Evolutionary conservation across 2,329 filamentous ascomycete species (phyloP).

Genomic region (Calonectria pseudoturangicola): DNA sequence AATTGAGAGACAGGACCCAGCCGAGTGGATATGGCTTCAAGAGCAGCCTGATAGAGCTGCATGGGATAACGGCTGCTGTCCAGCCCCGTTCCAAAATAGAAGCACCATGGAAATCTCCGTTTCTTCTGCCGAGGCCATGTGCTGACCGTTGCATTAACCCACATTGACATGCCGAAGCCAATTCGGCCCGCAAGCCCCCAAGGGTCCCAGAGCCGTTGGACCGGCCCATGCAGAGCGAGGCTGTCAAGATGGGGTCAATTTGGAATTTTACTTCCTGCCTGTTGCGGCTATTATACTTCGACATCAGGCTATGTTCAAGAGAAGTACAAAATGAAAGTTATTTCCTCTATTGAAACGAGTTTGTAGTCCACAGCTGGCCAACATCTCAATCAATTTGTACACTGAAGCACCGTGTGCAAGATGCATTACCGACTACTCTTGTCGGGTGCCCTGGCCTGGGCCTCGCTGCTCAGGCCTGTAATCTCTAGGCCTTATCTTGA

Average conservation of each 20-base stretch:
- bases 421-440: slow-evolving; percentile 4
- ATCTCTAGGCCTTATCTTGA: neutral
- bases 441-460: slow-evolving; percentile 19
- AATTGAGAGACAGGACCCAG: neutral
- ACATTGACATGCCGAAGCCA: neutral
- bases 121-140: slow-evolving; percentile 2
- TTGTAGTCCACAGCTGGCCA: neutral
- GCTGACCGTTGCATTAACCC: slow-evolving; percentile 11
- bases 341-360: neutral
- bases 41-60: neutral
- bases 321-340: neutral
- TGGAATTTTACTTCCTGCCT: slow-evolving; percentile 7
- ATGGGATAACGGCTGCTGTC: neutral
- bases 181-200: slow-evolving; percentile 8
- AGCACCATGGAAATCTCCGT: slow-evolving; percentile 9
- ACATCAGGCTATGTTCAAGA: neutral
- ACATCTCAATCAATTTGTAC: neutral
- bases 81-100: slow-evolving; percentile 6
- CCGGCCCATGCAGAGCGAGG: neutral
- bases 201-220: neutral
- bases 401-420: neutral
- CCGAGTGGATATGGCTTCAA: neutral
- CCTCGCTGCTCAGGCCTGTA: neutral
- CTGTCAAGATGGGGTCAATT: neutral
- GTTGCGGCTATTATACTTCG: neutral